Base-by-base conservation (phyloP, 371 early-diverging fungal genomes). In the Zopfochytrium polystomum region DNA sequence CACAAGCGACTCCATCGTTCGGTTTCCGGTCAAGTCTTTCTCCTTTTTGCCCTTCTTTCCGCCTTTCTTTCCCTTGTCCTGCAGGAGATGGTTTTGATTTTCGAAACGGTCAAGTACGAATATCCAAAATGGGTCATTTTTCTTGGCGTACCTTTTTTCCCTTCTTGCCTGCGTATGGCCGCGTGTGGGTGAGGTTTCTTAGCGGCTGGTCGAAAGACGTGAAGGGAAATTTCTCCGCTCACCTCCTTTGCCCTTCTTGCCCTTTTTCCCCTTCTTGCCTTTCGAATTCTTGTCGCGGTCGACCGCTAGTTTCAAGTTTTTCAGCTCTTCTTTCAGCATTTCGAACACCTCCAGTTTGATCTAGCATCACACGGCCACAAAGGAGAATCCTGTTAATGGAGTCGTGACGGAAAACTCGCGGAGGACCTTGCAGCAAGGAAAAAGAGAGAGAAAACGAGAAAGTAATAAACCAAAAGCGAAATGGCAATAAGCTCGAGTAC, bases 11-110 rank as follows among this genome's bases (percentile, higher is more conserved):
- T 82, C 83, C 70, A 78, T 78, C 1, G 83, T 80, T 23, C 80
- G 63, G 45, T 77, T 77, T 9, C 79, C 80, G 1, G 83, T 83
- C 48, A 83, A 48, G 45, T 83, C 83, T 63, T 83, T 83, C 55
- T 83, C 82, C 58, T 83, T 83, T 53, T 81, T 83, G 35, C 79
- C 83, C 60, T 82, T 78, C 58, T 73, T 80, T 13, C 66, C 68
- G 1, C 72, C 73, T 44, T 58, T 64, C 60, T 65, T 62, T 52
- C 61, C 65, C 59, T 63, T 1, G 15, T 29, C 18, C 18, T 1
- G 7, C 5, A 5, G 38, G n/a, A 38, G 35, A n/a, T n/a, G 42
- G 42, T 38, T 11, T 11, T 38, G 42, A 38, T 11, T 38, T n/a
- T n/a, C 9, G 9, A 11, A n/a, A 43, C 20, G 43, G 18, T 1